Base-by-base conservation (phyloP, 805 yeast genomes). In the Suhomyces faveliae region DNA sequence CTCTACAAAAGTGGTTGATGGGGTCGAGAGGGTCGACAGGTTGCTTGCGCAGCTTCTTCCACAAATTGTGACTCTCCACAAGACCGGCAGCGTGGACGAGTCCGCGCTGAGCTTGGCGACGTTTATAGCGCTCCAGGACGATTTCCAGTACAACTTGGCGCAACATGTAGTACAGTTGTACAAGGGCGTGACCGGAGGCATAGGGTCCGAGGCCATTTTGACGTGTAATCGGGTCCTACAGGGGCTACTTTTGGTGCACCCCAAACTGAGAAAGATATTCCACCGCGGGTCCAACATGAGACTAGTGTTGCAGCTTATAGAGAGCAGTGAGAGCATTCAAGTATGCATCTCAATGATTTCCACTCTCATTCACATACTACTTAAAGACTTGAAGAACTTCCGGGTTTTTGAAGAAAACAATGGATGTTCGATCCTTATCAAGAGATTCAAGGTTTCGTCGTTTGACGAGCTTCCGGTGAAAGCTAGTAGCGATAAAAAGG, bases 171-270 rank as follows among this genome's bases (percentile, higher is more conserved):
- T 61, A 12, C 51, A 62, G 25, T 54, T 67, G 5, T 56, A 56
- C 49, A 45, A 41, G 29, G 21, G 15, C 6, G 25, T 23, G 8
- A n/a, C 8, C 5, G 45, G 20, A 7, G 38, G n/a, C n/a, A 12
- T 22, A 13, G 29, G 19, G 13, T 21, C 17, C 13, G 40, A 23
- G 5, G 27, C 37, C 29, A 21, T 46, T n/a, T n/a, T 48, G 27
- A 51, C 53, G 21, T 62, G 65, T 33, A 69, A 71, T 49, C 56
- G 74, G 35, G 64, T 78, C 1, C 60, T 84, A 3, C 86, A 83
- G 55, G 91, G 90, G 0, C 64, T 81, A 9, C 67, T 85, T 17
- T 65, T 85, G 37, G 43, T 85, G 7, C 91, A 85, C 58, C 77
- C 83, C 3, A 64, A 64, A 2, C 78, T 85, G 15, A 64, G 89